Evolutionary conservation across 805 yeast genomes (phyloP).

Genomic region (Millerozyma miso): DNA sequence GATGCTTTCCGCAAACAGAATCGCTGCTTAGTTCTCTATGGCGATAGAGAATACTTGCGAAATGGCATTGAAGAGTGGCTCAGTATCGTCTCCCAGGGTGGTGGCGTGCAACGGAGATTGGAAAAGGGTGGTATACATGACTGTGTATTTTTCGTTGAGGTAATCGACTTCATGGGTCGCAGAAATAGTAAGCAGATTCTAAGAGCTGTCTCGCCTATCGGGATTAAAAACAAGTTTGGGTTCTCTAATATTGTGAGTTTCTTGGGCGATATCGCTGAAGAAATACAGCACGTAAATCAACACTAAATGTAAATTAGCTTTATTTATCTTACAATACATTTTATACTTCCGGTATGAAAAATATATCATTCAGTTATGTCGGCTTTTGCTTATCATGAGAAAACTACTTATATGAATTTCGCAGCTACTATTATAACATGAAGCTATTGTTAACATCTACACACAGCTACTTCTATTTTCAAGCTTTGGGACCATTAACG

Average conservation of each 20-base stretch:
- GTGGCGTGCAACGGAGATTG: constrained; percentile 14
- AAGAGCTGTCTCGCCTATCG: constrained; percentile 17
- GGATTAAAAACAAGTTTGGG: constrained; percentile 10
- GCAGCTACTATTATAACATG: no score
- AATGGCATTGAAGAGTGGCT: constrained; percentile 25
- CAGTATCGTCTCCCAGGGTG: constrained; percentile 15
- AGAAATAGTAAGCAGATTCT: constrained; percentile 19
- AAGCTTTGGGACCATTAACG: no score
- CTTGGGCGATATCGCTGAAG: not conserved
- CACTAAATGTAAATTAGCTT: no score
- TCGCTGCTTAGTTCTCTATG: constrained; percentile 21
- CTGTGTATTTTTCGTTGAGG: constrained; percentile 29
- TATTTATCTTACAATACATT: no score
- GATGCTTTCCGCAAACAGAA: constrained; percentile 18
- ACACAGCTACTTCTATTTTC: no score
- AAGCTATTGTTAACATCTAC: no score
- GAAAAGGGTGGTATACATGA: constrained; percentile 36
- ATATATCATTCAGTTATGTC: no score
- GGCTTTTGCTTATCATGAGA: no score
- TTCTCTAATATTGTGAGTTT: not conserved
- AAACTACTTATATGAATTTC: no score
- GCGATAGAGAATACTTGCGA: constrained; percentile 31
- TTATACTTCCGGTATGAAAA: no score
- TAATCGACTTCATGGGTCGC: constrained; percentile 24
- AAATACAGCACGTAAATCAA: not conserved